Evolutionary conservation across 441 rosid species (phyloP), one percentile per base, ranked within the genome.

Genomic region (Euphorbia schlechtendalii): DNA sequence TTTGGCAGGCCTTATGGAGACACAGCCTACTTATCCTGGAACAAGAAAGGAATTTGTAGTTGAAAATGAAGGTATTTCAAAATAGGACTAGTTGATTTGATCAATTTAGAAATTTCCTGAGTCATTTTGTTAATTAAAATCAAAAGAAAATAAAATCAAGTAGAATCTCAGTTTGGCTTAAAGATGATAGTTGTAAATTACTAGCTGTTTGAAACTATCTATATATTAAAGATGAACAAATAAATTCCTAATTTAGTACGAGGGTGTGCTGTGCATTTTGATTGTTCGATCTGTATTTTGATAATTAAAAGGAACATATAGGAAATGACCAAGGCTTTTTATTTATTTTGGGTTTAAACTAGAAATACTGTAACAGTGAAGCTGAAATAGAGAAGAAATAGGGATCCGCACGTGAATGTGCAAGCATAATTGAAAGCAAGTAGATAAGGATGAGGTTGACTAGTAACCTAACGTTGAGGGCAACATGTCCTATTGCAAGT

Each of bases 1-100:
- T 56, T 56, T 69, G 65, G 75, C 86, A 84, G 91, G 78, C 76
- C 85, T 36, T 82, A 73, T 43, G 81, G 83, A 11, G 88, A 84
- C 69, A 60, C 72, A 56, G 41, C 73, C 63, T 75, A 69, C 64
- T 53, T 70, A 70, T 76, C 85, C 22, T 82, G 90, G 89, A 89
- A 75, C 66, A 69, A 70, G 77, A 82, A 80, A 74, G 71, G 73
- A 73, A 55, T 77, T 64, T 71, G 87, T 54, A 41, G 69, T 57
- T 85, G 80, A 84, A 32, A 13, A 46, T 32, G 1, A 46, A 18
- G 61, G 13, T 56, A 66, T 43, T 45, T 27, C 14, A 38, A 46
- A 36, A 30, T n/a, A 11, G 20, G 51, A 62, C 38, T 46, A 32
- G 21, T 25, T 34, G 54, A 21, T 56, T 38, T 36, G 1, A 13